Evolutionary conservation across 2,329 filamentous ascomycete genomes (phyloP).

Genomic region (Aspergillus ruber): DNA sequence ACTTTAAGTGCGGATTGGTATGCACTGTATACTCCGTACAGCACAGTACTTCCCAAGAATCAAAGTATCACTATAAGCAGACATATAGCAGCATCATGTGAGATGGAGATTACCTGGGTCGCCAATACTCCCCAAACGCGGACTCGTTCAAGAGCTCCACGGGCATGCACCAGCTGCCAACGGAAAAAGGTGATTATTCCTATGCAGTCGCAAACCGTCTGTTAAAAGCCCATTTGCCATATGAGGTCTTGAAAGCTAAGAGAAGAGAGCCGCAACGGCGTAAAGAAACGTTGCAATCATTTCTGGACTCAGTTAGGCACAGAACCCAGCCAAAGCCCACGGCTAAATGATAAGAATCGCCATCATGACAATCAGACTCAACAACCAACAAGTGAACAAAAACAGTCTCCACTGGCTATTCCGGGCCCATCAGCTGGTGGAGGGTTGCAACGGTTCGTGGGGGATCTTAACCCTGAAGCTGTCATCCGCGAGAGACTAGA

Average conservation of each 20-base stretch:
- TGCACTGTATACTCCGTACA: too few relatives aligned
- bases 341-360: background rate
- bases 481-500: constrained; percentile 29
- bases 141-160: constrained; percentile 22
- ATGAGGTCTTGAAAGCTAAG: background rate
- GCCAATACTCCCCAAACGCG: constrained; percentile 29
- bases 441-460: constrained; percentile 30
- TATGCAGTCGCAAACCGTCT: too few relatives aligned
- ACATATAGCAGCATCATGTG: background rate
- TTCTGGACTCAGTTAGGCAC: constrained; percentile 8
- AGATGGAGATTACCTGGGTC: constrained; percentile 31
- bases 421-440: constrained; percentile 7
- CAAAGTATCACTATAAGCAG: background rate
- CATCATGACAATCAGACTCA: background rate
- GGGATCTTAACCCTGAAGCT: constrained; percentile 37
- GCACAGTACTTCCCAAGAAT: too few relatives aligned
- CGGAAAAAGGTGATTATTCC: constrained; percentile 22
- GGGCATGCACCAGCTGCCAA: constrained; percentile 27
- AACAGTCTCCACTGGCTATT: constrained; percentile 1
- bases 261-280: background rate
- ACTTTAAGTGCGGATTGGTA: background rate
- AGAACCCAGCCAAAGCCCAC: constrained; percentile 1
- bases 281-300: constrained; percentile 30
- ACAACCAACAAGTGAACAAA: background rate
- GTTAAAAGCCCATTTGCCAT: too few relatives aligned